Conservation (phyloP, 441 rosid species). For the Lepidium campestre region DNA sequence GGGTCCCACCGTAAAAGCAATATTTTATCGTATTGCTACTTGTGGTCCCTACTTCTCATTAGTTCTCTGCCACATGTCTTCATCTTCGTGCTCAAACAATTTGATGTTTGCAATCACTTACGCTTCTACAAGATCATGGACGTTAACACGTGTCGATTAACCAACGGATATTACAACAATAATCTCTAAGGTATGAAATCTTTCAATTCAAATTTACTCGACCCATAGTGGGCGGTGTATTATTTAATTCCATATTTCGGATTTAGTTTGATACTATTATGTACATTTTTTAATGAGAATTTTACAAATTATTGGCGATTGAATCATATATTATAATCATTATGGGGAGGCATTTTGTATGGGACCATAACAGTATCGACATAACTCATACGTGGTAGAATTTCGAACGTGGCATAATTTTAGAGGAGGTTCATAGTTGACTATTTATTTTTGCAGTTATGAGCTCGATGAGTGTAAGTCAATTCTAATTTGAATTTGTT, state of each 20-base stretch:
- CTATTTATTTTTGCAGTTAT: constrained; percentile 9
- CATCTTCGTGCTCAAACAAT: background rate
- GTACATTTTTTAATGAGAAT: background rate
- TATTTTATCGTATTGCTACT: constrained; percentile 25
- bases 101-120: background rate
- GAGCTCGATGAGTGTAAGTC: constrained; percentile 23
- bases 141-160: constrained; percentile 13
- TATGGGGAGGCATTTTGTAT: constrained; percentile 14
- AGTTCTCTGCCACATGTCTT: constrained; percentile 18
- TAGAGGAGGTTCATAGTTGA: constrained; percentile 23
- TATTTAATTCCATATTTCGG: background rate
- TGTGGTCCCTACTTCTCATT: background rate
- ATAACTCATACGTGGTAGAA: constrained; percentile 15
- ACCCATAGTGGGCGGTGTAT: constrained; percentile 16
- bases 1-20: constrained; percentile 27
- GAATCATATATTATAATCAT: background rate
- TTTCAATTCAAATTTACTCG: constrained; percentile 21
- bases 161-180: background rate
- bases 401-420: constrained; percentile 24
- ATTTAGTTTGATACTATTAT: background rate
- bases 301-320: constrained; percentile 24
- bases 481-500: constrained; percentile 27
- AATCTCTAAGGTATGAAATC: constrained; percentile 16
- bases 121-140: constrained; percentile 9
- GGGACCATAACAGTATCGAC: constrained; percentile 16